Percentiles rank a stretch among this genome's conserved stretches.
Evolutionary conservation across 768 basidiomycete species (phyloP).

Genomic region (Lactarius deliciosus): DNA sequence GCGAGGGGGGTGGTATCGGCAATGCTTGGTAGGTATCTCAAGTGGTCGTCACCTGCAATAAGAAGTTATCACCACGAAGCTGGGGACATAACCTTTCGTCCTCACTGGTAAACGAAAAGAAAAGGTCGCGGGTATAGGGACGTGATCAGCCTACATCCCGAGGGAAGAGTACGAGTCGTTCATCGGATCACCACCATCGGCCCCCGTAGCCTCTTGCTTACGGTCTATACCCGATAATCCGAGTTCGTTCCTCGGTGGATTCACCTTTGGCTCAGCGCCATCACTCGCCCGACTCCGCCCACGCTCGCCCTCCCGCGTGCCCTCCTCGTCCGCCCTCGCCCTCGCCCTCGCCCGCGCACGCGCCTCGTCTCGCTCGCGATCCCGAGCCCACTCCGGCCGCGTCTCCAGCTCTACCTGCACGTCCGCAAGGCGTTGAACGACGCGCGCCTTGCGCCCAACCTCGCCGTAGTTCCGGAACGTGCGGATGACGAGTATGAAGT

Average conservation of each 20-base stretch:
- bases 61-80: background rate
- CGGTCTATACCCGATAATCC: conserved; percentile 22
- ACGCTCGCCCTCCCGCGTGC: background rate
- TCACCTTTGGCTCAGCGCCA: background rate
- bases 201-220: background rate
- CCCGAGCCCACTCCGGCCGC: background rate
- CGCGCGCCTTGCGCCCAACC: conserved; percentile 25
- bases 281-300: background rate
- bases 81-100: background rate
- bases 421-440: conserved; percentile 25
- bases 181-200: background rate
- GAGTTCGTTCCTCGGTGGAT: conserved; percentile 3
- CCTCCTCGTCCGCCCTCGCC: conserved; percentile 6
- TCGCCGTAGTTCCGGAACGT: conserved; percentile 62
- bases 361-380: background rate
- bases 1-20: background rate
- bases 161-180: conserved; percentile 17
- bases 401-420: conserved; percentile 30
- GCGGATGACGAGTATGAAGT: conserved; percentile 58
- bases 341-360: background rate
- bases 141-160: conserved; percentile 1
- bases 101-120: background rate
- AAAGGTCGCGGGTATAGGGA: no score
- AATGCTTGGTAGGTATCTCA: background rate
- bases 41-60: background rate